A percentile compares a stretch with the other conserved stretches of the same genome.
These are phyloP conservation scores for Boletus rubescentipes DNA, from an alignment of 768 basidiomycete species.

Conservation along the genomic window DNA sequence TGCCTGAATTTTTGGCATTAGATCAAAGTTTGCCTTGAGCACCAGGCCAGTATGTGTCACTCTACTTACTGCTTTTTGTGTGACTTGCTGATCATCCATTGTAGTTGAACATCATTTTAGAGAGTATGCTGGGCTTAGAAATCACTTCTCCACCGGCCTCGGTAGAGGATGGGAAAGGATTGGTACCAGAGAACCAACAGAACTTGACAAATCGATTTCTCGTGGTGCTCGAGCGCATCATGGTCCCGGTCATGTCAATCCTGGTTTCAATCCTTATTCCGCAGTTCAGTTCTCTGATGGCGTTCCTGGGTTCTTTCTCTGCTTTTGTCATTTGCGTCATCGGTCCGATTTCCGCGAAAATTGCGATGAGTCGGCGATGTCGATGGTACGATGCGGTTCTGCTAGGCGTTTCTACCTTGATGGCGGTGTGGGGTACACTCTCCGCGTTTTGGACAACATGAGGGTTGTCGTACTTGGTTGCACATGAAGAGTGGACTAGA, in stretches of 20 bases:
- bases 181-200: constrained; percentile 8
- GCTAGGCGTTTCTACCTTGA: constrained; percentile 50
- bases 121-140: constrained; percentile 75
- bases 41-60: constrained; percentile 64
- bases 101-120: constrained; percentile 80
- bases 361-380: constrained; percentile 52
- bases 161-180: constrained; percentile 27
- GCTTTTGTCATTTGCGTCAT: constrained; percentile 76
- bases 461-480: constrained; percentile 10
- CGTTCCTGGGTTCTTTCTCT: constrained; percentile 88
- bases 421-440: constrained; percentile 78
- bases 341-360: constrained; percentile 72
- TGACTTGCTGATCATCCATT: not conserved
- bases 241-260: constrained; percentile 60
- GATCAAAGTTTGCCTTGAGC: constrained; percentile 85
- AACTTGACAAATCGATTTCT: constrained; percentile 38
- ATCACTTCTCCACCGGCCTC: constrained; percentile 8
- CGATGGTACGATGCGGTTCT: constrained; percentile 52
- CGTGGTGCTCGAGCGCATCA: constrained; percentile 53
- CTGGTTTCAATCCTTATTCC: constrained; percentile 73
- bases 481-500: not conserved
- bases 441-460: constrained; percentile 54
- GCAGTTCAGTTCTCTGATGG: constrained; percentile 81
- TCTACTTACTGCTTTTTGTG: not conserved
- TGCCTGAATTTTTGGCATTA: constrained; percentile 30